phyloP scores from a whole-genome alignment of 352 stramenopile species.

The Paralagenidium karlingii region DNA sequence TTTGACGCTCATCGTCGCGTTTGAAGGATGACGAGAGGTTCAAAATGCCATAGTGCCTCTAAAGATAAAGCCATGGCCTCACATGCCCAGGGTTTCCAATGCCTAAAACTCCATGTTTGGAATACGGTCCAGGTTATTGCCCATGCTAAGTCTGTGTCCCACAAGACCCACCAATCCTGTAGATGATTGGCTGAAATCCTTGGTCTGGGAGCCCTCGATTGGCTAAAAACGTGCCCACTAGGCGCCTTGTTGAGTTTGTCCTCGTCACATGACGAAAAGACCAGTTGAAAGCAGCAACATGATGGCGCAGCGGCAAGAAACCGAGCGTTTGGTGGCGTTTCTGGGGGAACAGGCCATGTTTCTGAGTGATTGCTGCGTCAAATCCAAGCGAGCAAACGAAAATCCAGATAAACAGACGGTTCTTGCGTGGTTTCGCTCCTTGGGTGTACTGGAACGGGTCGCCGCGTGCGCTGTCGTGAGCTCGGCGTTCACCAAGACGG shows the following conservation, averaged over 20 bases:
- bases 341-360: constrained; percentile 49
- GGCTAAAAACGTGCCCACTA: not conserved
- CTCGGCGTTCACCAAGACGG: constrained; percentile 58
- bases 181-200: too few relatives aligned
- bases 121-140: too few relatives aligned
- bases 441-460: constrained; percentile 27
- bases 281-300: not conserved
- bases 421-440: constrained; percentile 30
- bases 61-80: too few relatives aligned
- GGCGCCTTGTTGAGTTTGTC: not conserved
- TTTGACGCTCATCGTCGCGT: not conserved
- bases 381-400: constrained; percentile 3
- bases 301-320: constrained; percentile 1
- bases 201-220: too few relatives aligned
- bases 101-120: too few relatives aligned
- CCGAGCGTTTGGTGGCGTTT: constrained; percentile 11
- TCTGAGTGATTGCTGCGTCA: constrained; percentile 10
- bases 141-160: too few relatives aligned
- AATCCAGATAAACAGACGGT: constrained; percentile 17
- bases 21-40: not conserved
- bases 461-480: constrained; percentile 57
- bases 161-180: too few relatives aligned
- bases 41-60: not conserved
- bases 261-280: not conserved
- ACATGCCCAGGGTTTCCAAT: too few relatives aligned